Evolutionary conservation across 805 yeast genomes (phyloP), one percentile per base, ranked within the genome.

Genomic region (Maudiozyma saulgeensis): DNA sequence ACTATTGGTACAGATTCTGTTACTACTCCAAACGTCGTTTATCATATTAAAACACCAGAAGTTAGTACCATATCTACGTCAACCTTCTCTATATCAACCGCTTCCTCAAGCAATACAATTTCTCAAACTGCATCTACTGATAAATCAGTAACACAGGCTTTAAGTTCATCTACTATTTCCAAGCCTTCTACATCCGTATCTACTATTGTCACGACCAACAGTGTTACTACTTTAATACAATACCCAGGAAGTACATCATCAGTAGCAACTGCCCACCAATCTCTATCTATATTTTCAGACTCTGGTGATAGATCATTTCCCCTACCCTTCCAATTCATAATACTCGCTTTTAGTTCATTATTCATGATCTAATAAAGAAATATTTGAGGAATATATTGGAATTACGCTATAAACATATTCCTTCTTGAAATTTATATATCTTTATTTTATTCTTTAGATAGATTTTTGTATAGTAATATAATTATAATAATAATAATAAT

Each of bases 21-120:
- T 6, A 18, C 32, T n/a, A 51, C 51, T 16, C 37, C 43, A 23
- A 48, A 52, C 34, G 39, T 47, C 3, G 31, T 49, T 6, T 45
- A 41, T 28, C 44, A 49, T 40, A 53, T 53, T 31, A 55, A 53
- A 28, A 56, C 58, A 7, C 56, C 57, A 43, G 35, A 43, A 16
- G 18, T 35, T 13, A 12, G 37, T 18, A 2, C 9, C 13, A 32
- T 34, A 16, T 39, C 48, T n/a, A 9, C 16, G 8, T 23, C 40
- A n/a, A 37, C 41, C 19, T 12, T 34, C 4, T 26, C 48, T 7
- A 46, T 54, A 45, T 44, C 51, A 18, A 40, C 46, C 5, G 25
- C 39, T 25, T 44, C 45, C 38, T 28, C 48, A 7, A 19, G 21
- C 3, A 25, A 6, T 13, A 5, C 31, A 23, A 23, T 15, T 11